Evolutionary conservation across 179 eudicot genomes (phyloP), one percentile per base, ranked within the genome.

Genomic region (Camellia oleifera): DNA sequence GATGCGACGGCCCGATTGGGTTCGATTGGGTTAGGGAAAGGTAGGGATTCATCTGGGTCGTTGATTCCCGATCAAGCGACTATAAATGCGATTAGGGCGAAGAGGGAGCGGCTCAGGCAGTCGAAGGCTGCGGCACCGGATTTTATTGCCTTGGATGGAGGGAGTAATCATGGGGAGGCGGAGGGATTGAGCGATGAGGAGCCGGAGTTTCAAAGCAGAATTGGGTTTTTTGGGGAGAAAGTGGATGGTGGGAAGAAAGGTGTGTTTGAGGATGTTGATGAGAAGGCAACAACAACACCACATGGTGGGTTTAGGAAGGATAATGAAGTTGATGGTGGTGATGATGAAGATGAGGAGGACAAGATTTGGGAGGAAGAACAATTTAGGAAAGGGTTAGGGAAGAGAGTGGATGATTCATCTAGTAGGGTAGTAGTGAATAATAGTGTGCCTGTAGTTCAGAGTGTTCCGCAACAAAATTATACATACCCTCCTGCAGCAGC

Each of bases 171-270:
- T 65, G 99, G 98, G 66, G 99, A 77, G 54, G 93, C 94, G 1
- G 98, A 95, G 83, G 99, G 99, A n/a, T 80, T 95, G 85, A 95
- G 97, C 72, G 99, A 96, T 68, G 99, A 96, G 82, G 99, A 96
- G 82, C 96, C 98, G 0, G 99, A 96, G 87, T 92, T 90, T 84
- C 92, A 83, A 44, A 86, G 94, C 44, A 86, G 99, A 80, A 94
- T 96, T 78, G 93, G 96, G 13, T 84, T 94, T 82, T 67, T 91
- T 63, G 93, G 93, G 66, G 96, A 91, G 23, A 89, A 89, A 76
- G 68, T 76, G 44, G 88, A 84, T 57, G 82, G 83, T 67, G 78
- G 80, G 50, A 94, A 83, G 70, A 90, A 87, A 78, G 99, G 98
- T 7, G 94, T 94, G 13, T 95, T 95, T 81, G 98, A 94, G 85